Base-by-base conservation (phyloP, 495 filamentous ascomycete genomes). In the Aspergillus sclerotioniger region DNA sequence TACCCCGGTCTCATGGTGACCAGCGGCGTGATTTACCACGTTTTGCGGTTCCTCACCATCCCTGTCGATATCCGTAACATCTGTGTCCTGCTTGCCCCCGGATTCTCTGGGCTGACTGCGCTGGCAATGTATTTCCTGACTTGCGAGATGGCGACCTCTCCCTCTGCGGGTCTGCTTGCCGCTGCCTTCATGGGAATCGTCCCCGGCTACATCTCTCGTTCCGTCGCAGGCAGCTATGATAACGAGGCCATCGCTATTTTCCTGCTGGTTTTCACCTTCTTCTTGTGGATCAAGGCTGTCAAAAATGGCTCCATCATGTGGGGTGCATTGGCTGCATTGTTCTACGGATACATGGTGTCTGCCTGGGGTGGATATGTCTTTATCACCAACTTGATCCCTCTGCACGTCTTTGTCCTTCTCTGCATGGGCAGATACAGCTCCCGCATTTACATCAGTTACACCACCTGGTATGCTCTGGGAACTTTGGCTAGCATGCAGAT, bases 231-330 rank as follows among this genome's bases (percentile, higher is more conserved):
- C 70, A 96, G 92, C 69, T 99, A 99, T 76, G 95, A 99, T 75
- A 99, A 99, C 76, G 95, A 99, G 78, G 95, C 95, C 44, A 99
- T 99, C 80, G 93, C 95, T 51, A 99, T 99, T 64, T 98, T 98
- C 80, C 77, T 99, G 56, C 82, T 99, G 33, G 96, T 99, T 49
- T 97, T 96, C 73, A 99, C 95, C 71, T 99, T 98, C 80, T 98
- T 86, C 75, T 84, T 98, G 48, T 99, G 95, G 95, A 96, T 99
- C 76, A 98, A 97, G 80, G 89, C 94, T 2, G 81, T 99, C 60
- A 99, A 98, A 80, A 85, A 89, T 60, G 95, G 95, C 28, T 97
- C 93, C 16, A 88, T 92, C 54, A 89, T 96, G 72, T 99, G 93
- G 93, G 94, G 91, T 51, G 92, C 90, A 15, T 79, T 97, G 59